Conservation (phyloP, 1,284 basidiomycete genomes). For the Trametes polyzona region DNA sequence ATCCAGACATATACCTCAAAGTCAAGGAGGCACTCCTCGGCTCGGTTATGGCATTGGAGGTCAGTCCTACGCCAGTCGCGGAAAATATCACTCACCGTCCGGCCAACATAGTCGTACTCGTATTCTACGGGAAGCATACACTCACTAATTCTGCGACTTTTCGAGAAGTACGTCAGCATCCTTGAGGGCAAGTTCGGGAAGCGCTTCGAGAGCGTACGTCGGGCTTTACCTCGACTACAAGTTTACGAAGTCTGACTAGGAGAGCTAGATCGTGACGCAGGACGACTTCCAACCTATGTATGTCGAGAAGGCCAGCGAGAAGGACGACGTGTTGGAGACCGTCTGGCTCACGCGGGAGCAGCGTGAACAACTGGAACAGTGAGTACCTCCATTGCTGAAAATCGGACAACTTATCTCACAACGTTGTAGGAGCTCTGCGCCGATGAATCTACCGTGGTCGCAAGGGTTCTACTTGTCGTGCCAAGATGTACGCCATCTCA, state of each 20-base stretch:
- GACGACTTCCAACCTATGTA: conserved; percentile 96
- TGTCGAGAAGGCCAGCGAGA: conserved; percentile 72
- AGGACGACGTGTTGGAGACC: conserved; percentile 77
- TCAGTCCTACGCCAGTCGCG: conserved; percentile 34
- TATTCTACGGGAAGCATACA: conserved; percentile 61
- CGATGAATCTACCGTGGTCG: conserved; percentile 90
- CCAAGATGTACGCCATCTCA: conserved; percentile 68
- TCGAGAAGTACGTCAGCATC: conserved; percentile 88
- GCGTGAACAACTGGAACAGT: conserved; percentile 67
- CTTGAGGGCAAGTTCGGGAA: conserved; percentile 83
- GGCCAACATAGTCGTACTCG: background rate
- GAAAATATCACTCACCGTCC: background rate
- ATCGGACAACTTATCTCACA: background rate
- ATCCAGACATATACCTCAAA: conserved; percentile 82
- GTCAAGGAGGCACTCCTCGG: conserved; percentile 86
- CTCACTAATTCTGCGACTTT: conserved; percentile 83
- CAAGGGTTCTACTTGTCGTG: conserved; percentile 95
- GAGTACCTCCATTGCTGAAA: conserved; percentile 26
- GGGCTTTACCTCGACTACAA: background rate
- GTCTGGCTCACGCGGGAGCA: conserved; percentile 86
- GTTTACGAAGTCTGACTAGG: background rate
- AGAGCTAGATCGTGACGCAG: conserved; percentile 76
- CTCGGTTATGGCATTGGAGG: conserved; percentile 95
- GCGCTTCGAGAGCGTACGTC: conserved; percentile 78
- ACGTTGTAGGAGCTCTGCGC: conserved; percentile 63